phyloP scores from a whole-genome alignment of 768 basidiomycete species.

The Xerocomus spinulosus region DNA sequence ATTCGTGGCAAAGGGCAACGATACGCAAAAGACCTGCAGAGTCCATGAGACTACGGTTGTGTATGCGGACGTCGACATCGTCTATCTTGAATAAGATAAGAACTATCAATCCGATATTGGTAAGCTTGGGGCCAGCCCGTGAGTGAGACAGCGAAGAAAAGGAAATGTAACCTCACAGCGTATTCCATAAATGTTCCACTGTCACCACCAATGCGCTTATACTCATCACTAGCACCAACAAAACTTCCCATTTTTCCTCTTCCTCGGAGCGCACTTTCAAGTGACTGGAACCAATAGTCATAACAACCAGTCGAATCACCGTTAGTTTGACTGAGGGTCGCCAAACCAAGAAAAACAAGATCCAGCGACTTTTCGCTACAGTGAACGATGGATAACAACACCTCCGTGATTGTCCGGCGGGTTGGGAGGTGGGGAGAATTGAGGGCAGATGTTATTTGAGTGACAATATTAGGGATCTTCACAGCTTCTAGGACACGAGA shows the following conservation, averaged over 20 bases:
- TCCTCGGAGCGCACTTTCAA: conserved; percentile 72
- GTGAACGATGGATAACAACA: conserved; percentile 70
- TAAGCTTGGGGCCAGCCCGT: conserved; percentile 15
- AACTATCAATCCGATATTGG: conserved; percentile 71
- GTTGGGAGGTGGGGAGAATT: conserved; percentile 77
- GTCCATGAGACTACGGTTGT: conserved; percentile 88
- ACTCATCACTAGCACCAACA: conserved; percentile 92
- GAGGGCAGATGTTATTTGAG: conserved; percentile 76
- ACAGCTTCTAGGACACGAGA: conserved; percentile 67
- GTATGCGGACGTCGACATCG: conserved; percentile 80
- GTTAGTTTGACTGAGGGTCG: conserved; percentile 65
- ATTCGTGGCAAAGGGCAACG: conserved; percentile 60
- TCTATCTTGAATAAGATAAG: conserved; percentile 60
- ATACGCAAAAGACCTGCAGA: conserved; percentile 75
- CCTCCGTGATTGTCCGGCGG: conserved; percentile 73
- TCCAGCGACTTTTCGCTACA: conserved; percentile 58
- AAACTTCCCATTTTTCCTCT: conserved; percentile 92
- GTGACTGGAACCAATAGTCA: conserved; percentile 84
- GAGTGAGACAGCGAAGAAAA: conserved; percentile 6
- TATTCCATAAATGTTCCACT: conserved; percentile 79
- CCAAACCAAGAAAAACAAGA: conserved; percentile 72
- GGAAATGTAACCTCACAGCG: conserved; percentile 51
- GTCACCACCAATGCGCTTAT: conserved; percentile 59
- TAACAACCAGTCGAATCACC: conserved; percentile 57
- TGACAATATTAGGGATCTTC: conserved; percentile 66